Evolutionary conservation across 768 basidiomycete genomes (phyloP).

Genomic region (Mycena alexandri): DNA sequence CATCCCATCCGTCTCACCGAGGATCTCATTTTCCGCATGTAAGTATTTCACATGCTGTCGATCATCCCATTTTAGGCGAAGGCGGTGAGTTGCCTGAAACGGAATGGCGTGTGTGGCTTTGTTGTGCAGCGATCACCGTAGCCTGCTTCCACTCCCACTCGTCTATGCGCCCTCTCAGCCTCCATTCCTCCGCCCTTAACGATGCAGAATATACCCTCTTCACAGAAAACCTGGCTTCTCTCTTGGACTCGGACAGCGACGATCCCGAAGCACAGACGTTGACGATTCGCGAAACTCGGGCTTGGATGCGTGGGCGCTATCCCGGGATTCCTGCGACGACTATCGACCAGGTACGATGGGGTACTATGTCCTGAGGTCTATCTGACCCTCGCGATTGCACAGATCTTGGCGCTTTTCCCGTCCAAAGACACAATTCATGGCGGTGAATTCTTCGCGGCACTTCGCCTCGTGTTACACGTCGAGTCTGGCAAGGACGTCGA

Average conservation of each 20-base stretch:
- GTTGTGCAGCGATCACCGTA: neutral
- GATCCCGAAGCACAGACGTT: slow-evolving; percentile 39
- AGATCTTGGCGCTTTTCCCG: slow-evolving; percentile 78
- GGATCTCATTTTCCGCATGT: no score
- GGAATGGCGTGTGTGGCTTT: slow-evolving; percentile 7
- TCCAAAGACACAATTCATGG: slow-evolving; percentile 72
- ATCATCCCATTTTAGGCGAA: slow-evolving; percentile 1
- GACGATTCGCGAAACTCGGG: slow-evolving; percentile 71
- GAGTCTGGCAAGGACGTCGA: slow-evolving; percentile 74
- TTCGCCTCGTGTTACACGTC: slow-evolving; percentile 75
- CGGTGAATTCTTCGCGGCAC: slow-evolving; percentile 82
- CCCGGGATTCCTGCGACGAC: slow-evolving; percentile 60
- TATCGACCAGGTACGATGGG: slow-evolving; percentile 69
- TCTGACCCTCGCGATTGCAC: slow-evolving; percentile 1
- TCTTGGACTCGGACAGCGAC: slow-evolving; percentile 54
- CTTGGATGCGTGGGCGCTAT: slow-evolving; percentile 83
- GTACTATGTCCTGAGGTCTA: slow-evolving; percentile 15
- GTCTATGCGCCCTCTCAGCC: slow-evolving; percentile 69
- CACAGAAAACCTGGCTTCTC: slow-evolving; percentile 69
- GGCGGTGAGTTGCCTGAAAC: slow-evolving; percentile 11
- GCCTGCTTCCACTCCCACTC: neutral
- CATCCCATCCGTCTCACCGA: no score
- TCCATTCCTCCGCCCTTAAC: slow-evolving; percentile 83
- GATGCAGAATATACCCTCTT: slow-evolving; percentile 79
- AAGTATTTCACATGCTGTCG: slow-evolving; percentile 2